Evolutionary conservation across 306 rosid genomes (phyloP).

Genomic region (Inga laurina): DNA sequence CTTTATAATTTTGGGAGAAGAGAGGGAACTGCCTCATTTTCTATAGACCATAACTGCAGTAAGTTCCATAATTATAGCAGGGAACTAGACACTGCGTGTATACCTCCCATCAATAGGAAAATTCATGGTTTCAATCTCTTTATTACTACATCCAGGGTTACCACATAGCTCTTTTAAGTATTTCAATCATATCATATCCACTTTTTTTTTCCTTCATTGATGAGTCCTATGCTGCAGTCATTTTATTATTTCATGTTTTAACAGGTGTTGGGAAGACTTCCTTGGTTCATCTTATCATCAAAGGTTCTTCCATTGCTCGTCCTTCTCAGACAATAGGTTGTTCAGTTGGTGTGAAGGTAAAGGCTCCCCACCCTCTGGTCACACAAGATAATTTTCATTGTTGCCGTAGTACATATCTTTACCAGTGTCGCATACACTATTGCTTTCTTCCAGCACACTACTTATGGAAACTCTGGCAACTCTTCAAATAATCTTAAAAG

Average conservation of each 20-base stretch:
- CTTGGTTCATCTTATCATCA: slow-evolving; percentile 66
- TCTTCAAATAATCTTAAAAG: slow-evolving; percentile 70
- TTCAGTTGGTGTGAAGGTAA: slow-evolving; percentile 71
- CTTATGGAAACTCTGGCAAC: slow-evolving; percentile 61
- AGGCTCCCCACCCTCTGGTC: slow-evolving; percentile 9
- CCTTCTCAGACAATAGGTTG: slow-evolving; percentile 76
- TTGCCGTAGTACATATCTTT: slow-evolving; percentile 20
- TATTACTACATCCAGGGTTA: background rate
- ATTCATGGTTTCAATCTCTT: background rate
- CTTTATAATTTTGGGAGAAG: background rate
- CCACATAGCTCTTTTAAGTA: background rate
- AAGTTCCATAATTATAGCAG: background rate
- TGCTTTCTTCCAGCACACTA: slow-evolving; percentile 48
- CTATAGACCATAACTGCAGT: background rate
- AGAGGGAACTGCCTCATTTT: background rate
- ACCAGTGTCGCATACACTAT: background rate
- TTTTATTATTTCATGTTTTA: background rate
- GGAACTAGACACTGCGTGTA: background rate
- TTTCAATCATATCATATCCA: background rate
- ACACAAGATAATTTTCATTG: slow-evolving; percentile 4
- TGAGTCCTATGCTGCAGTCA: background rate
- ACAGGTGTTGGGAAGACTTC: slow-evolving; percentile 80
- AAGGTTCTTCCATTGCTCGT: slow-evolving; percentile 53
- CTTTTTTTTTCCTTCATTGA: background rate
- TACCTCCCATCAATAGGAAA: background rate